Percentiles rank a stretch among this genome's conserved stretches.
Evolutionary conservation across 768 basidiomycete genomes (phyloP).

Genomic region (Fistulinella prunicolor): DNA sequence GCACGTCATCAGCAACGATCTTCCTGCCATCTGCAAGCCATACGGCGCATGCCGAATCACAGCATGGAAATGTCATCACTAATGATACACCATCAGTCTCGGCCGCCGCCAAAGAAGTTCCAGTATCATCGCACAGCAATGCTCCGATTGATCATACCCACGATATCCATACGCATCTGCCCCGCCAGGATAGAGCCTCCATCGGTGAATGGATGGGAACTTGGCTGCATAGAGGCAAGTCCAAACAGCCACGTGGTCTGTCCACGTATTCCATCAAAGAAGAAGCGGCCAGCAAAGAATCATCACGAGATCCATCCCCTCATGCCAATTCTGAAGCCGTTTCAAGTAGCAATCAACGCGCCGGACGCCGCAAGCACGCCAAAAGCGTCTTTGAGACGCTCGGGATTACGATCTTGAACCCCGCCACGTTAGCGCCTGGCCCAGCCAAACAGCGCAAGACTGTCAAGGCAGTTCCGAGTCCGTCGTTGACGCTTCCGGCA

Average conservation of each 20-base stretch:
- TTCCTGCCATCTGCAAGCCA: constrained; percentile 1
- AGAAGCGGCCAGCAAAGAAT: constrained; percentile 17
- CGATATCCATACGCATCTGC: constrained; percentile 8
- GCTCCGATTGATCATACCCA: constrained; percentile 6
- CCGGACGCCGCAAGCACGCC: constrained; percentile 40
- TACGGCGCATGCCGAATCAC: background rate
- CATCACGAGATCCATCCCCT: constrained; percentile 23
- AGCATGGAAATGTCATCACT: background rate
- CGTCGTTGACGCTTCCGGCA: constrained; percentile 8
- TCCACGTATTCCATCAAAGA: constrained; percentile 21
- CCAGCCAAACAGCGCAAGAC: constrained; percentile 23
- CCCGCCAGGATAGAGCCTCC: constrained; percentile 34
- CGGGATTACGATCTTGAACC: constrained; percentile 65
- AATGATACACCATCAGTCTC: background rate
- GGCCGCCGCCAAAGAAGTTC: constrained; percentile 1
- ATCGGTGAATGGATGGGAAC: constrained; percentile 78
- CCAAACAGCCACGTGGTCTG: constrained; percentile 27
- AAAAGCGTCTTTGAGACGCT: constrained; percentile 72
- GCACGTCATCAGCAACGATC: constrained; percentile 13
- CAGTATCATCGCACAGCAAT: constrained; percentile 3
- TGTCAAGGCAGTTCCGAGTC: constrained; percentile 25
- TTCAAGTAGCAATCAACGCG: constrained; percentile 14
- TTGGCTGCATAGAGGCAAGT: constrained; percentile 60
- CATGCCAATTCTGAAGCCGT: constrained; percentile 10
- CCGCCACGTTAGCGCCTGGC: constrained; percentile 33